These are phyloP conservation scores for Saccharomycopsis capsularis DNA, from an alignment of 805 yeast genomes.

Conservation along the genomic window DNA sequence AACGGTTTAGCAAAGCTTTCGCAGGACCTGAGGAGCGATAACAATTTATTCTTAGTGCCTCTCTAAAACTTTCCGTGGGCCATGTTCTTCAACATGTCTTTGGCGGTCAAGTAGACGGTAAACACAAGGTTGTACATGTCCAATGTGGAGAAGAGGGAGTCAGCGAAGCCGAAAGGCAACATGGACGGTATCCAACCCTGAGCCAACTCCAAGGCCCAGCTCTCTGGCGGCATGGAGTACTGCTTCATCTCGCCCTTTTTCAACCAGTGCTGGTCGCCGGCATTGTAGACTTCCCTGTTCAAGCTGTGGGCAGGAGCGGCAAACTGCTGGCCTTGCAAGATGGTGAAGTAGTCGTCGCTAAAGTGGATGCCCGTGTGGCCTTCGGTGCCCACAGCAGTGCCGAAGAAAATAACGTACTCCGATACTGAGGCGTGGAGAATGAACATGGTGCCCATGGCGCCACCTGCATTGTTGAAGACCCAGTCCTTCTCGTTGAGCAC, in stretches of 20 bases:
- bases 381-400: constrained; percentile 89
- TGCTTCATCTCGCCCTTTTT: constrained; percentile 71
- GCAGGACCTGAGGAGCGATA: no score
- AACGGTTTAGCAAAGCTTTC: no score
- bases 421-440: constrained; percentile 90
- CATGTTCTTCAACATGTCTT: constrained; percentile 68
- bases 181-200: constrained; percentile 99
- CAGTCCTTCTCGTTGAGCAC: constrained; percentile 72
- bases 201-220: constrained; percentile 89
- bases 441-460: constrained; percentile 97
- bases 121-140: constrained; percentile 62
- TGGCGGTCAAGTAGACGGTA: constrained; percentile 70
- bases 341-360: constrained; percentile 96
- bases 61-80: constrained; percentile 60
- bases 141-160: constrained; percentile 69
- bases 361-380: constrained; percentile 95
- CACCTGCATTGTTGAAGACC: constrained; percentile 97
- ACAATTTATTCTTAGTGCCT: no score
- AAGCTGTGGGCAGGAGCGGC: constrained; percentile 66
- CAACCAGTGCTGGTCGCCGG: constrained; percentile 85
- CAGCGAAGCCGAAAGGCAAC: constrained; percentile 93
- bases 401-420: constrained; percentile 90
- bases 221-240: constrained; percentile 74
- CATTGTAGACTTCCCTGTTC: constrained; percentile 61
- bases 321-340: constrained; percentile 67